These are phyloP conservation scores for Mimosa pudica DNA, from an alignment of 306 rosid species.

Conservation along the genomic window DNA sequence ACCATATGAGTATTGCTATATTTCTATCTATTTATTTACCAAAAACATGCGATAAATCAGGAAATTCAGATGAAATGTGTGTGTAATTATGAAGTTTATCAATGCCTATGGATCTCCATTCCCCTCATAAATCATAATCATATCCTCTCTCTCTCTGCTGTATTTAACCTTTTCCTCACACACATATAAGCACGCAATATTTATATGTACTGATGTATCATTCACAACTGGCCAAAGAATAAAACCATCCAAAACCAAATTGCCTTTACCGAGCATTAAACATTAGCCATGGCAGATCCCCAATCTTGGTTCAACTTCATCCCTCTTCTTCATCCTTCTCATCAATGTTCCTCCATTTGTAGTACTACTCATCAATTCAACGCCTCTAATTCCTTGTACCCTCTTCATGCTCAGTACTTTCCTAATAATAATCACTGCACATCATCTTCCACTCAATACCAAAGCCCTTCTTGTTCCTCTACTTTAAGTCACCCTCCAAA, in stretches of 20 bases:
- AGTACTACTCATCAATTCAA: neutral
- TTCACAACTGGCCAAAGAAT: slow-evolving; percentile 2
- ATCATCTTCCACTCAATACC: slow-evolving; percentile 25
- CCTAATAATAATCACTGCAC: neutral
- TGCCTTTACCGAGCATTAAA: neutral
- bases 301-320: slow-evolving; percentile 49
- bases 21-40: too few relatives aligned
- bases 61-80: too few relatives aligned
- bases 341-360: slow-evolving; percentile 7
- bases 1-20: too few relatives aligned
- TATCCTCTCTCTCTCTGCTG: neutral
- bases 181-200: neutral
- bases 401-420: neutral
- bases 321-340: slow-evolving; percentile 39
- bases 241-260: slow-evolving; percentile 18
- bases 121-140: neutral
- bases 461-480: slow-evolving; percentile 14
- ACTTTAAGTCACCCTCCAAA: slow-evolving; percentile 14
- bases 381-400: slow-evolving; percentile 9
- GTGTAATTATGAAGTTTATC: too few relatives aligned
- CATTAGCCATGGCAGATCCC: slow-evolving; percentile 51
- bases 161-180: neutral
- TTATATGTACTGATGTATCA: neutral
- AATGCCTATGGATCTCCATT: neutral
- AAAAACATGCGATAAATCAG: too few relatives aligned